Percentiles rank a stretch among this genome's conserved stretches.
phyloP scores from a whole-genome alignment of 129 eudicot species.

The Lactuca sativa region DNA sequence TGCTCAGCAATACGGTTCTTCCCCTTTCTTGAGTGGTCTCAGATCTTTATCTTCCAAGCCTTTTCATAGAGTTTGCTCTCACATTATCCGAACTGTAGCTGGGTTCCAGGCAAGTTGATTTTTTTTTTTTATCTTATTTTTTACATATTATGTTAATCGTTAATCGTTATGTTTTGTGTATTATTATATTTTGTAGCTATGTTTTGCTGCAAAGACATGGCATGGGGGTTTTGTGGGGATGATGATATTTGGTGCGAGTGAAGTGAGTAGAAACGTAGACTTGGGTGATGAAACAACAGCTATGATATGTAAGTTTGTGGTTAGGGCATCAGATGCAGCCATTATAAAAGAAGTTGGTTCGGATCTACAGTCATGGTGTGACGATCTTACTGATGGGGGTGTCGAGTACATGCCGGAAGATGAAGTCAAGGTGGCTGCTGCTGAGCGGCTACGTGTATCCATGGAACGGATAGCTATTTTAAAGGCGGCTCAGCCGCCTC shows the following conservation, averaged over 20 bases:
- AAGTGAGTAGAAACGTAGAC: slow-evolving; percentile 95
- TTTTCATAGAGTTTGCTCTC: slow-evolving; percentile 96
- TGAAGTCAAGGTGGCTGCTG: slow-evolving; percentile 86
- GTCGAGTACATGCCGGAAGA: slow-evolving; percentile 96
- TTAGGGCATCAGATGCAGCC: slow-evolving; percentile 90
- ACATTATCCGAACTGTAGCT: slow-evolving; percentile 89
- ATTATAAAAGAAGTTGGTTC: slow-evolving; percentile 85
- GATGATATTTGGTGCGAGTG: slow-evolving; percentile 98
- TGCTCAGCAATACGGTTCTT: slow-evolving; percentile 96
- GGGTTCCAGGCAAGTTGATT: slow-evolving; percentile 66
- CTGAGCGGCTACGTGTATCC: slow-evolving; percentile 66
- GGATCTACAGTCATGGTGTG: slow-evolving; percentile 87
- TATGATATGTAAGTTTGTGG: slow-evolving; percentile 94
- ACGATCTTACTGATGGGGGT: slow-evolving; percentile 92
- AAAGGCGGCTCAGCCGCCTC: slow-evolving; percentile 84
- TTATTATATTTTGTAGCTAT: slow-evolving; percentile 49
- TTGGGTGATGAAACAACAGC: slow-evolving; percentile 94
- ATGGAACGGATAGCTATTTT: slow-evolving; percentile 90
- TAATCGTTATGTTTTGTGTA: not conserved
- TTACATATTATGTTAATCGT: not conserved
- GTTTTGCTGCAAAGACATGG: slow-evolving; percentile 99
- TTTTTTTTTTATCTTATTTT: not conserved
- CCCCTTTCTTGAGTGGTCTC: slow-evolving; percentile 91
- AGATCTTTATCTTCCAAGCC: slow-evolving; percentile 88
- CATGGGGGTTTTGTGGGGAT: slow-evolving; percentile 90